Evolutionary conservation across 148 eudicot species (phyloP), one percentile per base, ranked within the genome.

Genomic region (Arctostaphylos glauca): DNA sequence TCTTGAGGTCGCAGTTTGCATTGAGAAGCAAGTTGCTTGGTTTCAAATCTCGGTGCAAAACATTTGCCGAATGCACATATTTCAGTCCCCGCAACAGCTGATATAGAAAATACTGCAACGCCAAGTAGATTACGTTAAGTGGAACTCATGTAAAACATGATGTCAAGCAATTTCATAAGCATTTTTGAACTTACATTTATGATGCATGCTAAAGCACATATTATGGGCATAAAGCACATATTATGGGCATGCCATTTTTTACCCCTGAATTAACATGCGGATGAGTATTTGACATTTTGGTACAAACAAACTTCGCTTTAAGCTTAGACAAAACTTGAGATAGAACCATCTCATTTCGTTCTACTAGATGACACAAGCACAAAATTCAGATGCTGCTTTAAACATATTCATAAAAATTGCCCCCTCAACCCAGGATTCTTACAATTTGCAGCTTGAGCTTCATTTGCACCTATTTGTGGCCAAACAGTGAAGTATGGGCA

Each of bases 1-100:
- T 96, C 90, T 96, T 96, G 86, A 96, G 93, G 86, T 96, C 99
- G 81, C 99, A 96, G 75, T 96, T 94, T 31, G 98, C 91, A 88
- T 94, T 92, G 15, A 96, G 90, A 72, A 96, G 99, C 94, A 96
- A 87, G 84, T 96, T 96, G 90, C 98, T 92, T 54, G 99, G 99
- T 89, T 96, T 96, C 84, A 96, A 89, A 88, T 96, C 99, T 52
- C 99, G 98, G 84, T 96, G 99, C 85, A 96, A 85, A 78, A 96
- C 99, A 82, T 93, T 90, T 79, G 99, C 99, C 44, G 99, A 94
- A 81, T 96, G 99, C 81, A 96, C 84, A 78, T 96, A 96, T 78
- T 92, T 94, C 74, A 96, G 86, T 68, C 99, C 99, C 15, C 99
- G 87, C 83, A 96, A 78, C 54, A 96, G 78, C 89, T 96, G 99